Base-by-base conservation (phyloP, 2,329 filamentous ascomycete genomes). In the Didymosphaeria variabile region DNA sequence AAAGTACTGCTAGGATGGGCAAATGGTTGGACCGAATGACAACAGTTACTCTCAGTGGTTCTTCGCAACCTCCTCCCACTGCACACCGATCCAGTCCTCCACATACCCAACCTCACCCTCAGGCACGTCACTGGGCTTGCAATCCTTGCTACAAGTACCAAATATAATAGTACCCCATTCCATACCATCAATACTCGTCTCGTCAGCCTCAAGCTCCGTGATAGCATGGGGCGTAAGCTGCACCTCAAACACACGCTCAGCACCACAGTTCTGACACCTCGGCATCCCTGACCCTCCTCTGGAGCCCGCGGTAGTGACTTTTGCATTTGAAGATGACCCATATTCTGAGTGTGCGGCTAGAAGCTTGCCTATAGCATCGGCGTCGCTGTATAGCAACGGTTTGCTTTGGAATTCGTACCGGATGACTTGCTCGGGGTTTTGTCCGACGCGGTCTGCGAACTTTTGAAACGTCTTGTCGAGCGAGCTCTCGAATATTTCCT, bases 61-160 rank as follows among this genome's bases (percentile, higher is more conserved):
- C 60, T 68, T 71, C 13, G 73, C 74, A 45, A 82, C 72, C 79
- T 97, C 94, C 80, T 99, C 95, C 95, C 94, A 99, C 79, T 99
- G 95, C 66, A 98, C 95, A 7, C 94, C 95, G n/a, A 87, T 89
- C 94, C 95, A 99, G 79, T 99, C 95, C 82, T 98, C 95, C 19
- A 93, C 72, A 79, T 96, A 98, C 1, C 90, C 92, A 0, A 89
- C 86, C 72, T 88, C 85, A 0, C 88, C 91, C 38, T 85, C 82
- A 13, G 79, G 78, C 7, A 88, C 84, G 0, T 86, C 85, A 6
- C 78, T 77, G 17, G 88, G 87, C 70, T 85, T 83, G 75, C 95
- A 98, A 77, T 98, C 92, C 73, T 81, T 87, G 66, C 86, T 87
- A 77, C 95, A 99, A 8, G 96, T 93, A 0, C 88, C 93, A 40